Base-by-base conservation (phyloP, 495 filamentous ascomycete genomes). In the Jackrogersella minutella region DNA sequence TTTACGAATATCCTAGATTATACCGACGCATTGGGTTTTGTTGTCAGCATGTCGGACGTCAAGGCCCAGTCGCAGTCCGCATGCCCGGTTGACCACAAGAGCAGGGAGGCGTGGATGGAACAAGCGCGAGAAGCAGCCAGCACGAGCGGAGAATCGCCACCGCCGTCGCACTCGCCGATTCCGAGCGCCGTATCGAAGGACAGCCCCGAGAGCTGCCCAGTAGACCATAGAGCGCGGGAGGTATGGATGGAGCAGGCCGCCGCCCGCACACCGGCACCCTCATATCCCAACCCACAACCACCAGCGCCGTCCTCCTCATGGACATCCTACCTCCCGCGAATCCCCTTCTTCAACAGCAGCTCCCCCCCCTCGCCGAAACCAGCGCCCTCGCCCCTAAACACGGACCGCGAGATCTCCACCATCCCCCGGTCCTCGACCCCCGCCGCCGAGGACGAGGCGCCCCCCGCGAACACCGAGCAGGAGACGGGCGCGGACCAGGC, bases 51-150 rank as follows among this genome's bases (percentile, higher is more conserved):
- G 66, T 60, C 60, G 44, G 61, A 64, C 37, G 58, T 7, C 16
- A 53, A 46, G 24, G 43, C 5, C 41, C 54, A 71, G 33, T 57
- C 64, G 9, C 40, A 60, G 47, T 28, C 55, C 52, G 80, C 82
- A 62, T 97, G 95, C 70, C 95, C 95, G 1, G 91, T 97, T 62
- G 93, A 97, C 78, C 90, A 91, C 72, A 90, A 90, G 71, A 90
- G 93, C 22, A 88, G 94, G 62, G 87, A 90, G 65, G 82, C 89
- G 61, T 99, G 93, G 93, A 81, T 97, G 24, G 77, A 74, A 28
- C 76, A 81, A 61, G 79, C 80, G 0, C 71, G 71, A 56, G 72
- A 73, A 0, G 69, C 66, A 19, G 37, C 43, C 21, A 64, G 62
- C 62, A 37, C 57, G 2, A 16, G 47, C 16, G 21, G 14, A 46